Percentiles rank a stretch among this genome's conserved stretches.
phyloP scores from a whole-genome alignment of 306 rosid genomes.

The Sechiopsis laciniata region DNA sequence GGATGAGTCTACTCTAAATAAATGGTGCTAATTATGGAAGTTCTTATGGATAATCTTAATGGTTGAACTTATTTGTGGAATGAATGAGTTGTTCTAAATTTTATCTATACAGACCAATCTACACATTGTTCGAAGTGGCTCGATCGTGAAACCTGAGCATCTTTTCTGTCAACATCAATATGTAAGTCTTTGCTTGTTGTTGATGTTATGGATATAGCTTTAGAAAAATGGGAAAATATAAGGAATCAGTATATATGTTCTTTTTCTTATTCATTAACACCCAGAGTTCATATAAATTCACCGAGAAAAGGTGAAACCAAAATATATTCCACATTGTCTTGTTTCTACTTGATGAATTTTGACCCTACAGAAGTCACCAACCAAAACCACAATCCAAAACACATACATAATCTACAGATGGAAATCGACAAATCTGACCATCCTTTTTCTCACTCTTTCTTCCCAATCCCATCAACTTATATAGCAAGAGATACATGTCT shows the following conservation, averaged over 20 bases:
- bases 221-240: background rate
- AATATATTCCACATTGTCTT: constrained; percentile 36
- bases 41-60: background rate
- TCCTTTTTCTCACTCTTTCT: constrained; percentile 13
- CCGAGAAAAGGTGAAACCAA: constrained; percentile 44
- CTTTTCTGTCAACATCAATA: background rate
- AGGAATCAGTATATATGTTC: background rate
- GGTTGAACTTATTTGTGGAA: background rate
- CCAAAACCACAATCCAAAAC: constrained; percentile 36
- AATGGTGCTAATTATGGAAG: background rate
- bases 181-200: background rate
- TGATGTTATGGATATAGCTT: background rate
- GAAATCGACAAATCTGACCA: constrained; percentile 28
- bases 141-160: background rate
- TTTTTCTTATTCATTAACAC: constrained; percentile 29
- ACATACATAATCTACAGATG: constrained; percentile 30
- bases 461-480: constrained; percentile 9
- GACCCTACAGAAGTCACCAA: constrained; percentile 52
- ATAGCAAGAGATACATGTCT: background rate
- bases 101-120: background rate
- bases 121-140: background rate
- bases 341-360: constrained; percentile 23
- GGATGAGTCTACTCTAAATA: background rate
- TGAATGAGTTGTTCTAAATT: background rate
- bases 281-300: constrained; percentile 26